phyloP scores from a whole-genome alignment of 2,329 filamentous ascomycete genomes.

The Fusarium chaquense region DNA sequence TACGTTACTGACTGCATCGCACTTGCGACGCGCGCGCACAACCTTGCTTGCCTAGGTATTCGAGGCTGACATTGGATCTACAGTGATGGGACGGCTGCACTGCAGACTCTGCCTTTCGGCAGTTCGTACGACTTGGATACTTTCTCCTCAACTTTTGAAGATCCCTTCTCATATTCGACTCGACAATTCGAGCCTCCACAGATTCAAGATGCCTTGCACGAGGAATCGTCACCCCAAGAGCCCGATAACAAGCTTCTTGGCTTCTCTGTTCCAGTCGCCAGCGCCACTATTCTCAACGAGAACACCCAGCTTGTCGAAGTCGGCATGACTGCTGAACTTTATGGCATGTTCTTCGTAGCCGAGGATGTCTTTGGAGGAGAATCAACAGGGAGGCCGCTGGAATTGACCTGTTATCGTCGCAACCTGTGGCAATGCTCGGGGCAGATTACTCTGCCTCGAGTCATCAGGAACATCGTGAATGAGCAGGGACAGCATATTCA shows the following conservation, averaged over 20 bases:
- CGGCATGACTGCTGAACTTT: constrained; percentile 78
- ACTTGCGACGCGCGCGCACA: constrained; percentile 30
- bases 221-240: constrained; percentile 66
- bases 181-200: constrained; percentile 61
- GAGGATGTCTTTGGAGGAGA: constrained; percentile 80
- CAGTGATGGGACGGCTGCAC: constrained; percentile 51
- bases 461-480: constrained; percentile 74
- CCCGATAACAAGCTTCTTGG: constrained; percentile 79
- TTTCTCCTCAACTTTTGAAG: constrained; percentile 72
- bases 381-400: constrained; percentile 70
- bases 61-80: constrained; percentile 32
- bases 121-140: constrained; percentile 71
- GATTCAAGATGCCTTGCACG: constrained; percentile 58
- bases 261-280: constrained; percentile 74
- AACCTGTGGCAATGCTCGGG: constrained; percentile 97
- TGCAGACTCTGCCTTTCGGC: constrained; percentile 64
- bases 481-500: constrained; percentile 84
- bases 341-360: constrained; percentile 90
- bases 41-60: neutral
- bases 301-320: constrained; percentile 72
- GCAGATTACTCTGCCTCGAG: constrained; percentile 81
- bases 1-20: constrained; percentile 49
- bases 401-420: constrained; percentile 93
- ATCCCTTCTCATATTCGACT: constrained; percentile 71
- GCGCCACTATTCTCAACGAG: constrained; percentile 73